Percentiles rank a stretch among this genome's conserved stretches.
phyloP scores from a whole-genome alignment of 805 yeast species.

The Zygosaccharomyces siamensis region DNA sequence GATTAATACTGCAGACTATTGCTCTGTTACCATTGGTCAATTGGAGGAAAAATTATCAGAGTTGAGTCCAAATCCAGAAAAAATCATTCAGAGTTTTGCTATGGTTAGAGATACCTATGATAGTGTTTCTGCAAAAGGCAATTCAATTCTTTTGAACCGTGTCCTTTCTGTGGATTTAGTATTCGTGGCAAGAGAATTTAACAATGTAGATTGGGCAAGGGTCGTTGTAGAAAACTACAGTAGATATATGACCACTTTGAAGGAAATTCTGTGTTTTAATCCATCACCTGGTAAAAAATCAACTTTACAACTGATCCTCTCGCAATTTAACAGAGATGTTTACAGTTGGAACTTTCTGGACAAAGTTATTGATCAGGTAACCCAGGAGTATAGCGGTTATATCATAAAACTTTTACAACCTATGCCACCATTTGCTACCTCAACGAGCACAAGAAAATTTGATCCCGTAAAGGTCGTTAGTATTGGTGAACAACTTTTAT shows the following conservation, averaged over 20 bases:
- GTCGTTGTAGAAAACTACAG: conserved; percentile 69
- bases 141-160: conserved; percentile 51
- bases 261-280: conserved; percentile 36
- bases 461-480: conserved; percentile 26
- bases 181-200: conserved; percentile 79
- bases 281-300: conserved; percentile 27
- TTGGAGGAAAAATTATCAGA: conserved; percentile 56
- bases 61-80: conserved; percentile 39
- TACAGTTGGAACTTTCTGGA: conserved; percentile 73
- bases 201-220: conserved; percentile 67
- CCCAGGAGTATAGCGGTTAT: conserved; percentile 50
- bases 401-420: conserved; percentile 60
- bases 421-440: conserved; percentile 47
- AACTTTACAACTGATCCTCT: conserved; percentile 40
- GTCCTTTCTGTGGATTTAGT: conserved; percentile 53
- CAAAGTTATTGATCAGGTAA: conserved; percentile 61
- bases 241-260: conserved; percentile 58
- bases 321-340: conserved; percentile 59
- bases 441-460: conserved; percentile 17
- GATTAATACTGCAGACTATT: conserved; percentile 85
- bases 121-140: conserved; percentile 52
- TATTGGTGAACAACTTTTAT: conserved; percentile 72
- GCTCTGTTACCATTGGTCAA: conserved; percentile 72
- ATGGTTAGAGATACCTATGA: conserved; percentile 51
- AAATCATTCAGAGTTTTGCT: conserved; percentile 48